Conservation (phyloP, 768 basidiomycete species). For the Lentinula boryana region DNA sequence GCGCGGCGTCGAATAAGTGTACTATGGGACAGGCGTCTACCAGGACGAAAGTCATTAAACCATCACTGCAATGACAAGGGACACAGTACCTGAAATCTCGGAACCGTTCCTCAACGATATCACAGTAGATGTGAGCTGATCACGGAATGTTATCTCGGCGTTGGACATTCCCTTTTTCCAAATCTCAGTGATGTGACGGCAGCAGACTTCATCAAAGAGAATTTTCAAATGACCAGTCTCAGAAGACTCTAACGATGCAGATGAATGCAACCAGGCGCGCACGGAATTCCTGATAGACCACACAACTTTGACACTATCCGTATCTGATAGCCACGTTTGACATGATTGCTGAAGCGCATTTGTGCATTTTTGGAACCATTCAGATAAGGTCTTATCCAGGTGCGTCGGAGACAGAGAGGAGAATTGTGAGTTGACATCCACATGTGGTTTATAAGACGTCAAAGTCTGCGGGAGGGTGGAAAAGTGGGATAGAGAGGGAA, state of each 20-base stretch:
- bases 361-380: slow-evolving; percentile 60
- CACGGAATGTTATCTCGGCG: slow-evolving; percentile 40
- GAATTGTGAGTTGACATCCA: slow-evolving; percentile 61
- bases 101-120: slow-evolving; percentile 20
- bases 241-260: slow-evolving; percentile 34
- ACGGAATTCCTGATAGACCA: slow-evolving; percentile 63
- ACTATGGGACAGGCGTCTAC: slow-evolving; percentile 47
- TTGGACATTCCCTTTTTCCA: slow-evolving; percentile 47
- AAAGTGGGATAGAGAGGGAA: slow-evolving; percentile 83
- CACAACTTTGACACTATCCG: slow-evolving; percentile 58
- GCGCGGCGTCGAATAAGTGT: slow-evolving; percentile 50
- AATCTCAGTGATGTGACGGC: slow-evolving; percentile 47
- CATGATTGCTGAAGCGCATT: slow-evolving; percentile 38
- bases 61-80: neutral
- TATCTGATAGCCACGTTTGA: slow-evolving; percentile 50
- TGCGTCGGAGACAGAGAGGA: slow-evolving; percentile 39
- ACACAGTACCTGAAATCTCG: slow-evolving; percentile 21
- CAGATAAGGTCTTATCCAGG: slow-evolving; percentile 41
- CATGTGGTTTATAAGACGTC: slow-evolving; percentile 78
- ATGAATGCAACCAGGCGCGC: slow-evolving; percentile 35
- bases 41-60: slow-evolving; percentile 4
- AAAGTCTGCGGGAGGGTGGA: slow-evolving; percentile 68
- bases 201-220: slow-evolving; percentile 49
- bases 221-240: slow-evolving; percentile 41
- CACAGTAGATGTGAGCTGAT: slow-evolving; percentile 34